phyloP scores from a whole-genome alignment of 2,329 filamentous ascomycete species.

The Alternaria novae-zelandiae region DNA sequence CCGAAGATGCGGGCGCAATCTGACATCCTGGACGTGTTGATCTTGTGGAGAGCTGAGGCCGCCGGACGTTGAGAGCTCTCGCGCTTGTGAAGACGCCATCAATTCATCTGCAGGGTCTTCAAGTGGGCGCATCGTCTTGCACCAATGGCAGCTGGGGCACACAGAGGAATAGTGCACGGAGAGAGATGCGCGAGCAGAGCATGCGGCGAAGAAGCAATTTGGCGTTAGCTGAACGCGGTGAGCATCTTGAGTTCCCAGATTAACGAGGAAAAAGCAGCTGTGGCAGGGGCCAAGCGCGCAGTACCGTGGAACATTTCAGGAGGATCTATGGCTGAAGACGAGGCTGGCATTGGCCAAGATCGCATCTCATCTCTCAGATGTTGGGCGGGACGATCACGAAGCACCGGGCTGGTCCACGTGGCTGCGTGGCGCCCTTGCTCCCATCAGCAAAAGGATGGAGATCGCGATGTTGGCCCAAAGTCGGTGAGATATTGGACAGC shows the following conservation, averaged over 20 bases:
- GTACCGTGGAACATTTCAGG: constrained; percentile 5
- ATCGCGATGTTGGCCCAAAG: neutral
- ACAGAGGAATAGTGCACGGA: neutral
- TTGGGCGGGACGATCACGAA: constrained; percentile 4
- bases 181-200: neutral
- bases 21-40: neutral
- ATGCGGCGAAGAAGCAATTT: constrained; percentile 4
- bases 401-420: constrained; percentile 4
- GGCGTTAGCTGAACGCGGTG: neutral
- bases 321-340: neutral
- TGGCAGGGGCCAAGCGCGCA: neutral
- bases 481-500: neutral
- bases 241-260: neutral
- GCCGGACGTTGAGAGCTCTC: neutral
- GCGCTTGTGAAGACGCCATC: neutral
- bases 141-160: neutral
- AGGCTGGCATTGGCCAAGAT: constrained; percentile 1
- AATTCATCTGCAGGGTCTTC: constrained; percentile 9
- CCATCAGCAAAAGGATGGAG: neutral
- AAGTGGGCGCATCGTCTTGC: neutral
- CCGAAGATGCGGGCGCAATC: neutral
- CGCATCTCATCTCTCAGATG: constrained; percentile 1
- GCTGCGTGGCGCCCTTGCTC: constrained; percentile 1
- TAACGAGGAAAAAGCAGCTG: constrained; percentile 1
- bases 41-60: neutral